These are phyloP conservation scores for Crataegus laevigata DNA, from an alignment of 306 rosid species.

Conservation along the genomic window DNA sequence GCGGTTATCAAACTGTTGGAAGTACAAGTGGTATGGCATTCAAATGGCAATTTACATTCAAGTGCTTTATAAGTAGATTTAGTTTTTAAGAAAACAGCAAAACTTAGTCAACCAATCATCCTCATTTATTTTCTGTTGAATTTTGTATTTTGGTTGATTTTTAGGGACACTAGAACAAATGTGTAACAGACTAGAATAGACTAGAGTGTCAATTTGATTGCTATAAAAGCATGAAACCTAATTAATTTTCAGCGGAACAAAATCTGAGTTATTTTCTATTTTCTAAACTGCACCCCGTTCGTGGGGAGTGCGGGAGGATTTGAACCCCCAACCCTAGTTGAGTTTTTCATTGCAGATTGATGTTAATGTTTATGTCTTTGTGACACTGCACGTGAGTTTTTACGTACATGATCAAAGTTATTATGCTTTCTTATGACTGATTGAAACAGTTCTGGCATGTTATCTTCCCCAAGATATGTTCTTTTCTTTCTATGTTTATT, in stretches of 20 bases:
- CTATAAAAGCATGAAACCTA: not conserved
- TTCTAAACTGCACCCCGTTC: not conserved
- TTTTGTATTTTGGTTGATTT: not conserved
- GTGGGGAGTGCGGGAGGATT: not conserved
- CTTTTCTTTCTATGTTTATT: not conserved
- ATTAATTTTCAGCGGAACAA: not conserved
- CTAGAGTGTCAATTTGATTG: not conserved
- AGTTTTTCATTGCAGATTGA: not conserved
- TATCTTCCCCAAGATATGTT: not conserved
- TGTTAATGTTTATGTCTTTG: not conserved
- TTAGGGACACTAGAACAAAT: not conserved
- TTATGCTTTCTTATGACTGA: not conserved
- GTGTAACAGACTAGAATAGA: not conserved
- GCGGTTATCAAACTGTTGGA: slow-evolving; percentile 68
- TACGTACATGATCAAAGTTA: not conserved
- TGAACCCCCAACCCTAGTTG: not conserved
- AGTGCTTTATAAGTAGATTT: not conserved
- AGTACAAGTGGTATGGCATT: slow-evolving; percentile 47
- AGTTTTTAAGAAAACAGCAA: not conserved
- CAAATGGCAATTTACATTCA: not conserved
- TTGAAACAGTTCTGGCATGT: not conserved
- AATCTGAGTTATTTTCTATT: not conserved
- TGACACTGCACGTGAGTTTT: not conserved
- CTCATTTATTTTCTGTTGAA: not conserved
- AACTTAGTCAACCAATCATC: not conserved